A percentile compares a stretch with the other conserved stretches of the same genome.
phyloP scores from a whole-genome alignment of 2,329 filamentous ascomycete species.

The Penicillium italicum region DNA sequence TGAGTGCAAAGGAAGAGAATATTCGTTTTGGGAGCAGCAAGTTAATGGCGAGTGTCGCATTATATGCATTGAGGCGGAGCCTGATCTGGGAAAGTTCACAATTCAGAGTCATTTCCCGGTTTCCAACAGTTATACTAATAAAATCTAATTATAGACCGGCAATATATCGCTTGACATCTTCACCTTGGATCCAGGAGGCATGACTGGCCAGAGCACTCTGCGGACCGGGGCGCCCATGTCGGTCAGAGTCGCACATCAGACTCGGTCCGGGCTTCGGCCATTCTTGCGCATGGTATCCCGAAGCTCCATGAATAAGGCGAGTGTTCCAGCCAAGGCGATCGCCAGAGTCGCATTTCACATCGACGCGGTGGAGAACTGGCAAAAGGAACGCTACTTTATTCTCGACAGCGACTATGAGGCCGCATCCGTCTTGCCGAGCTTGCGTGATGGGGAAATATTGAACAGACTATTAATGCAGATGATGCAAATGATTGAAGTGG shows the following conservation, averaged over 20 bases:
- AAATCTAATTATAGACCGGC: constrained; percentile 24
- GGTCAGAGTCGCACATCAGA: constrained; percentile 31
- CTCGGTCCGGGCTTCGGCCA: constrained; percentile 33
- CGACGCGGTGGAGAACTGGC: constrained; percentile 28
- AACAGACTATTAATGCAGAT: constrained; percentile 28
- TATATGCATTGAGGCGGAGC: constrained; percentile 39
- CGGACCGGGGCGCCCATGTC: constrained; percentile 27
- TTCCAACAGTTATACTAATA: constrained; percentile 3
- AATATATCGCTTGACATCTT: constrained; percentile 38
- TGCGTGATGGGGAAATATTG: constrained; percentile 30
- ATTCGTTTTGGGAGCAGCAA: constrained; percentile 37
- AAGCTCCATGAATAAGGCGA: constrained; percentile 35
- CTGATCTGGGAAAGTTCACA: constrained; percentile 30
- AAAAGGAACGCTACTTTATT: constrained; percentile 35
- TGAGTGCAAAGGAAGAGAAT: constrained; percentile 31
- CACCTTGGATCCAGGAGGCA: constrained; percentile 35
- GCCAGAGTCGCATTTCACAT: constrained; percentile 35
- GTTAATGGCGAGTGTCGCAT: constrained; percentile 32
- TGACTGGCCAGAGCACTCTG: constrained; percentile 27
- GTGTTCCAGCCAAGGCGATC: constrained; percentile 36
- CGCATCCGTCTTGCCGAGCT: constrained; percentile 31
- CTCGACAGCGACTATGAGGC: constrained; percentile 36
- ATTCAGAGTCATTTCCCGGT: not conserved
- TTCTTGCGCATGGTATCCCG: constrained; percentile 36
- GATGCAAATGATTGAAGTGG: constrained; percentile 31